These are phyloP conservation scores for Prunus mume DNA, from an alignment of 306 rosid genomes.

Conservation along the genomic window DNA sequence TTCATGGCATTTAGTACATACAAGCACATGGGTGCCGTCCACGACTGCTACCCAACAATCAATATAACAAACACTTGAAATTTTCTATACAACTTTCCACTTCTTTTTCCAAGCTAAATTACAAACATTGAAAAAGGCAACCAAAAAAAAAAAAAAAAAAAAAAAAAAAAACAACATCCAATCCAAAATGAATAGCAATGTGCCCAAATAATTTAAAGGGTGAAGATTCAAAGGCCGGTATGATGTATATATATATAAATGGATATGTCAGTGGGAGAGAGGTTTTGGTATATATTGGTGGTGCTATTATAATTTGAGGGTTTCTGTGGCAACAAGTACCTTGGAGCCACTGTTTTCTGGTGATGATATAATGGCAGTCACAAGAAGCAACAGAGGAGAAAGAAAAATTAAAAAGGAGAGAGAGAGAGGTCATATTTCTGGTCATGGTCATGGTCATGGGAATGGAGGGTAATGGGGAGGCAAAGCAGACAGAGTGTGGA, in stretches of 20 bases:
- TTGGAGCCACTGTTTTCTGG: conserved; percentile 10
- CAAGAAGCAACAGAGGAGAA: conserved; percentile 37
- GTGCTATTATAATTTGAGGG: conserved; percentile 11
- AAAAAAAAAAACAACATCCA: too few species aligned
- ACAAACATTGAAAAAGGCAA: background rate
- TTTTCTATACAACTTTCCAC: background rate
- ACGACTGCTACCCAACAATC: conserved; percentile 16
- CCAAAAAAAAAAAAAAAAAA: background rate
- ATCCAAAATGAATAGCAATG: background rate
- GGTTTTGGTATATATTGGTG: background rate
- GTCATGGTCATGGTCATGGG: background rate
- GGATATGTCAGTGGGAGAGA: conserved; percentile 12
- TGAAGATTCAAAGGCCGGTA: background rate
- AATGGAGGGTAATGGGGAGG: conserved; percentile 29
- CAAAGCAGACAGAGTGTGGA: conserved; percentile 39
- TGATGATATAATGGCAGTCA: conserved; percentile 34
- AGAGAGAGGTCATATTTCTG: background rate
- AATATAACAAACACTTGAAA: conserved; percentile 10
- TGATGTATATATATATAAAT: background rate
- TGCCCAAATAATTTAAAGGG: background rate
- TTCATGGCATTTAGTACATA: conserved; percentile 16
- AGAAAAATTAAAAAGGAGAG: background rate
- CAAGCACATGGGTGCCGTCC: conserved; percentile 23
- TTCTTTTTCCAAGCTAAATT: background rate
- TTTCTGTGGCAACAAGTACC: background rate